phyloP scores from a whole-genome alignment of 345 rosid genomes.

The Cardamine chenopodiifolia region DNA sequence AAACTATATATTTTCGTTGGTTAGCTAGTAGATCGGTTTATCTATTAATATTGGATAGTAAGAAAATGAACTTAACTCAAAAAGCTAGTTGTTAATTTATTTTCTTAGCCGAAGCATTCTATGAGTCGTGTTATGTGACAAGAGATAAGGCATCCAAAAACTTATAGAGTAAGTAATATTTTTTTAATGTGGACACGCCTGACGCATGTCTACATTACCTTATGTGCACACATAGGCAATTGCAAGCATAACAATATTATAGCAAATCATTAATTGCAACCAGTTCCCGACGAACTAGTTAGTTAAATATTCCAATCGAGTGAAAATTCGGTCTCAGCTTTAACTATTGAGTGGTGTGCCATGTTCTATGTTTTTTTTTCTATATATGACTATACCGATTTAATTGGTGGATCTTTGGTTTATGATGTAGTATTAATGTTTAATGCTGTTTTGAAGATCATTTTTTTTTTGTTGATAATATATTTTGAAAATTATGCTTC shows the following conservation, averaged over 20 bases:
- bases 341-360: conserved; percentile 32
- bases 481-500: conserved; percentile 1
- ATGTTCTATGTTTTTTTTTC: conserved; percentile 20
- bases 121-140: background rate
- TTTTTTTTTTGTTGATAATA: background rate
- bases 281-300: conserved; percentile 28
- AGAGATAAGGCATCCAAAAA: background rate
- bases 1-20: too few relatives aligned
- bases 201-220: conserved; percentile 27
- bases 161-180: background rate
- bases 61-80: background rate
- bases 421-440: background rate
- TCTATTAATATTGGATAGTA: background rate
- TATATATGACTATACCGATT: background rate
- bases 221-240: conserved; percentile 19
- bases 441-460: background rate
- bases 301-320: conserved; percentile 16
- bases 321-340: background rate
- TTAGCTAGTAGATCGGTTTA: background rate
- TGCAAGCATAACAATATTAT: conserved; percentile 8
- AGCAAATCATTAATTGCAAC: conserved; percentile 23
- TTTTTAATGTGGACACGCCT: background rate
- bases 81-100: background rate
- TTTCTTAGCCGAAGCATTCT: background rate
- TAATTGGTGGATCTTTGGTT: background rate